These are phyloP conservation scores for Paraconiothyrium brasiliense DNA, from an alignment of 2,329 filamentous ascomycete species.

Conservation along the genomic window DNA sequence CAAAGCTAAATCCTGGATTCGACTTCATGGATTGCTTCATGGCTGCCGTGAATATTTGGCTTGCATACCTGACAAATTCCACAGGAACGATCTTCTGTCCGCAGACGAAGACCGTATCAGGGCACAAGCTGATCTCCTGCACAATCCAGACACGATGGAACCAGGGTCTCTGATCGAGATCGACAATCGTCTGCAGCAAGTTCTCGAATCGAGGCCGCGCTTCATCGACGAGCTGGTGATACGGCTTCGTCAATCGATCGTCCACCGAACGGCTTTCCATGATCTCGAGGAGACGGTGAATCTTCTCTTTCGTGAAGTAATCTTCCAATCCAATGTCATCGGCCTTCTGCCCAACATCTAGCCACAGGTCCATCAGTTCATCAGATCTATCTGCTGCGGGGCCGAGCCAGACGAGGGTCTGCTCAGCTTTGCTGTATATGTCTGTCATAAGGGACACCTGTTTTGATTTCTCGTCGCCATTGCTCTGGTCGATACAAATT, in stretches of 20 bases:
- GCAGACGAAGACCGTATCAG: background rate
- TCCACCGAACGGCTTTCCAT: background rate
- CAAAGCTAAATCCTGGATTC: background rate
- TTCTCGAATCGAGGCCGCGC: background rate
- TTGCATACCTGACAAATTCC: background rate
- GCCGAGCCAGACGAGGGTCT: conserved; percentile 39
- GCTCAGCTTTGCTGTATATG: conserved; percentile 33
- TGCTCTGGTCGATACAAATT: conserved; percentile 41
- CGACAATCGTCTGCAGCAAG: background rate
- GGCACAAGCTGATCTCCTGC: background rate
- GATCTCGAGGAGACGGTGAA: background rate
- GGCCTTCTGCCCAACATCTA: background rate
- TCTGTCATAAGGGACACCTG: conserved; percentile 40
- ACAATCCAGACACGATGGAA: background rate
- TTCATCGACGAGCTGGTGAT: background rate
- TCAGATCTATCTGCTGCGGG: background rate
- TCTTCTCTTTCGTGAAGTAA: background rate
- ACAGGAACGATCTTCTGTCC: background rate
- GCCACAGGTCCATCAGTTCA: background rate
- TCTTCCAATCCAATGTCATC: background rate
- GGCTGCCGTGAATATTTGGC: background rate
- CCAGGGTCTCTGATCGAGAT: background rate
- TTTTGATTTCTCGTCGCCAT: conserved; percentile 29
- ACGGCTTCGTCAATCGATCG: background rate
- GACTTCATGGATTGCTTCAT: background rate